Evolutionary conservation across 495 filamentous ascomycete species (phyloP), one percentile per base, ranked within the genome.

Genomic region (Xeromyces bisporus): DNA sequence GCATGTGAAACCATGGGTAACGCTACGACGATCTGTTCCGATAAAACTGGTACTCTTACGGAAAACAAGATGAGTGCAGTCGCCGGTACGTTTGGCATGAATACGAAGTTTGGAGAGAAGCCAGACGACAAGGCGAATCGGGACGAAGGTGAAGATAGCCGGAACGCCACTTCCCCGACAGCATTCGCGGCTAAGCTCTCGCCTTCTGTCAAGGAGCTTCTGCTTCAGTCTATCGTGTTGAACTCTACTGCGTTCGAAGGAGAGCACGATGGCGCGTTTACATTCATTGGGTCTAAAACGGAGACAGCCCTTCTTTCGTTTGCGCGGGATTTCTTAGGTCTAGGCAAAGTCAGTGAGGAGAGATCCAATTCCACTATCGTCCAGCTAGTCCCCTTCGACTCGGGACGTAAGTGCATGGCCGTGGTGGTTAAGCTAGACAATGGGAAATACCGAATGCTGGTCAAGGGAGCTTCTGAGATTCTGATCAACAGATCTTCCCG

Each of bases 1-100:
- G 86, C 87, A 26, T 96, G 87, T 51, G 87, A 96, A 51, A 91
- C 87, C n/a, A 96, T 96, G 87, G 87, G 87, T 14, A 93, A 93
- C 52, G 87, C 87, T 3, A 93, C 86, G 0, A 87, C 82, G 1
- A 81, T 96, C 29, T 96, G 87, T 55, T 93, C 86, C 2, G 87
- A 96, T 58, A 96, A 96, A 51, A 96, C 87, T 0, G 87, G 87
- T 33, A 96, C 87, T 2, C 60, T 96, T n/a, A 89, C 82, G 0
- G 75, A 86, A 50, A 93, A 93, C 44, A 83, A 81, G 57, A 93
- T 93, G 84, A 75, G 71, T 20, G 77, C 84, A 6, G 81, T 91
- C 33, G 73, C 80, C 15, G 84, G 73, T 2, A 81, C 79, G 5
- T 39, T 91, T 16, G 79, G 80, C 14, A 76, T 65, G 2, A 66